Evolutionary conservation across 2,329 filamentous ascomycete genomes (phyloP), one percentile per base, ranked within the genome.

Genomic region (Tolypocladium endophyticum): DNA sequence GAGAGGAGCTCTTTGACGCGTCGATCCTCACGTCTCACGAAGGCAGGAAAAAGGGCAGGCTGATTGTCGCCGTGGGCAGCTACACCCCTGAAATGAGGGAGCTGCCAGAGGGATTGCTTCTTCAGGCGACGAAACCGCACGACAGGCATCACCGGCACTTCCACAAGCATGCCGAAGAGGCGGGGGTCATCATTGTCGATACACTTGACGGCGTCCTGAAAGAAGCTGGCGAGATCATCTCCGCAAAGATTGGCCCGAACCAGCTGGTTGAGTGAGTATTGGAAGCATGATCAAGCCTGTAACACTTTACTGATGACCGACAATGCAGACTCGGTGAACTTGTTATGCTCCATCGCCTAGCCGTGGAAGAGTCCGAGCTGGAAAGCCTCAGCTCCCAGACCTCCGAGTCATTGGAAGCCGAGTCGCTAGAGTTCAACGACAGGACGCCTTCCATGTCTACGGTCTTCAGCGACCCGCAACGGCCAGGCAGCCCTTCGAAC

Each of bases 201-300:
- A 92, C 88, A 12, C 78, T 96, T 0, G 87, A 90, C 35, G 89
- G 89, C 0, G 92, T 88, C 54, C 71, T 96, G 52, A 86, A 87
- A 66, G 90, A 96, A 70, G 89, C 92, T 0, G 93, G 93, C 0
- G 93, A 97, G 76, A 79, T 97, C 55, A 87, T 95, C 12, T 84
- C 90, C 64, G 90, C 90, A 0, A 86, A 85, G 0, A 77, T 97
- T 35, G 79, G 79, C 28, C 86, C 89, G 0, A 81, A 85, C 54
- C 87, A 95, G 66, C 81, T 97, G 4, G 89, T 96, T 0, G 93
- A 97, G 82, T 84, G 69, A 73, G 81, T 76, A 35, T 20, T 33
- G 30, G 7, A 12, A 28, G 33, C 14, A n/a, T 33, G 36, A 4
- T 35, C n/a, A 25, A n/a, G 64, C 62, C 11, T 35, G 2, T 4